Percentiles rank a stretch among this genome's conserved stretches.
Conservation (phyloP, 1,284 basidiomycete genomes). For the Porphyrellus sp. region DNA sequence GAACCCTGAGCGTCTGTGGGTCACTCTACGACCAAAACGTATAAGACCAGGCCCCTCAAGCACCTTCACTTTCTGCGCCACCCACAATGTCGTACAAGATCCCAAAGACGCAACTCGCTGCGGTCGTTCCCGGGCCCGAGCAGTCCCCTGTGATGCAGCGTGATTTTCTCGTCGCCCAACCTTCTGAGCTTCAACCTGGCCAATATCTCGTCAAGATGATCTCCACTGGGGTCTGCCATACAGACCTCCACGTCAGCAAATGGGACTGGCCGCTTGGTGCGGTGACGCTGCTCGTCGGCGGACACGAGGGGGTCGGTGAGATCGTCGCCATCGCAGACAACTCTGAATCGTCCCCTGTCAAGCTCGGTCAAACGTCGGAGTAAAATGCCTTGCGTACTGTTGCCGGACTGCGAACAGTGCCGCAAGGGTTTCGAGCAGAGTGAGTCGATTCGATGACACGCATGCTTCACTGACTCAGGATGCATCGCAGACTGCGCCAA, state of each 20-base stretch:
- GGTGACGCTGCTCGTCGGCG: slow-evolving; percentile 76
- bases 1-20: too few relatives aligned
- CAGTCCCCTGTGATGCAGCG: slow-evolving; percentile 44
- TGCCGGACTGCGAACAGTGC: slow-evolving; percentile 77
- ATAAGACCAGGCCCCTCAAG: too few relatives aligned
- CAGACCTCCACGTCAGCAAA: slow-evolving; percentile 71
- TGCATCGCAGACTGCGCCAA: slow-evolving; percentile 48
- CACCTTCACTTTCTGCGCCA: too few relatives aligned
- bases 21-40: too few relatives aligned
- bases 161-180: slow-evolving; percentile 60
- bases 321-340: slow-evolving; percentile 77
- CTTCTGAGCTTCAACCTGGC: slow-evolving; percentile 67
- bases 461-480: not conserved
- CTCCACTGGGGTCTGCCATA: slow-evolving; percentile 75
- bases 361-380: slow-evolving; percentile 80
- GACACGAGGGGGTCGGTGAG: slow-evolving; percentile 78
- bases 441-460: slow-evolving; percentile 30
- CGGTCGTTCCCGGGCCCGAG: slow-evolving; percentile 50
- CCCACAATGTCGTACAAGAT: slow-evolving; percentile 34
- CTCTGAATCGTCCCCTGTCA: slow-evolving; percentile 58
- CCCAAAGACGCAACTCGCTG: slow-evolving; percentile 62
- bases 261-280: slow-evolving; percentile 73
- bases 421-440: slow-evolving; percentile 70
- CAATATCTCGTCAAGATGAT: slow-evolving; percentile 80
- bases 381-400: slow-evolving; percentile 81